phyloP scores from a whole-genome alignment of 805 yeast genomes.

The Pichia deserticola region DNA sequence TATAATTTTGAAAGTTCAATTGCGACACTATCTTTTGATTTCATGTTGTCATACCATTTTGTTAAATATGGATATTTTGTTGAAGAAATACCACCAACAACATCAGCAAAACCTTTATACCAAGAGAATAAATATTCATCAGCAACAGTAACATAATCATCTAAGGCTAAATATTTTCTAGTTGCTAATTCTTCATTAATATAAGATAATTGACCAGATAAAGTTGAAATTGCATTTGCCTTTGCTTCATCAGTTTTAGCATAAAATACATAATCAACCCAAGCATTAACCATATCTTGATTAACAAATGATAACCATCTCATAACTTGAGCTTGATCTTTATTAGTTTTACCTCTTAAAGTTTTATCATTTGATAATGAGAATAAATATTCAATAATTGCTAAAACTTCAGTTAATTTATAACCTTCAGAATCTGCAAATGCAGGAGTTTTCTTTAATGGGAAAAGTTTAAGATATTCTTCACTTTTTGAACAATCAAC shows the following conservation, averaged over 20 bases:
- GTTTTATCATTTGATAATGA: constrained; percentile 30
- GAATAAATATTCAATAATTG: constrained; percentile 42
- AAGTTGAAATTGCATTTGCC: not conserved
- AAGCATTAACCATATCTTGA: constrained; percentile 35
- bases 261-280: not conserved
- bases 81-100: not conserved
- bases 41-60: not conserved
- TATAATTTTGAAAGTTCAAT: not conserved
- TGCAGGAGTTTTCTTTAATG: constrained; percentile 57
- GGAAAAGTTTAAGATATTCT: constrained; percentile 45
- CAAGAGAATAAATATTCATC: constrained; percentile 7
- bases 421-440: constrained; percentile 57
- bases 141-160: constrained; percentile 1
- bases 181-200: constrained; percentile 5
- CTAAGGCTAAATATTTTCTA: constrained; percentile 3
- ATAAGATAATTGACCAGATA: not conserved
- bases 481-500: constrained; percentile 32
- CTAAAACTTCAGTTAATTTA: constrained; percentile 59
- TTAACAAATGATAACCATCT: constrained; percentile 73
- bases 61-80: not conserved
- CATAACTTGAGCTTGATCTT: constrained; percentile 55
- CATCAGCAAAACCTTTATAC: not conserved
- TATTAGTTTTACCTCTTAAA: constrained; percentile 51
- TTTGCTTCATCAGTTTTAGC: constrained; percentile 9
- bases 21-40: not conserved